Evolutionary conservation across 139 green algal species (phyloP).

Genomic region (Closterium sp.): DNA sequence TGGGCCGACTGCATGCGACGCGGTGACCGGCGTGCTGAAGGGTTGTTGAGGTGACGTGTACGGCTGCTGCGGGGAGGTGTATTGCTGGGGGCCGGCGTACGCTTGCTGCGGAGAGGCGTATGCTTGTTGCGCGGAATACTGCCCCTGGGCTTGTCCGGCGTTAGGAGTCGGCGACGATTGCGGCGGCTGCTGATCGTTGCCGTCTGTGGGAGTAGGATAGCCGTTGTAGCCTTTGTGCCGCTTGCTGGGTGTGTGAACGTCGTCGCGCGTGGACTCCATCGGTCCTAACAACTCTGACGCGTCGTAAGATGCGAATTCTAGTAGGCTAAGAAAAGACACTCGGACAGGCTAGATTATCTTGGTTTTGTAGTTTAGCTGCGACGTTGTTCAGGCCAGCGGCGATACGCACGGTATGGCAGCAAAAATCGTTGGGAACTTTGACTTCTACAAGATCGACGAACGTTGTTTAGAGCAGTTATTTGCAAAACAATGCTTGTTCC

Average conservation of each 20-base stretch:
- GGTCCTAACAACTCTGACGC: neutral
- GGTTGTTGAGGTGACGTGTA: neutral
- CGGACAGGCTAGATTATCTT: neutral
- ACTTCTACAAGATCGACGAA: neutral
- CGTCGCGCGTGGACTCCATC: neutral
- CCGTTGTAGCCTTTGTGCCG: neutral
- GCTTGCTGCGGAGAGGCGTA: neutral
- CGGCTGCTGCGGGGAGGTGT: neutral
- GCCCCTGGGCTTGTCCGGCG: neutral
- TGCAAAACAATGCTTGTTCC: neutral
- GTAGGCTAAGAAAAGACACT: neutral
- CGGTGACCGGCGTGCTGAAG: neutral
- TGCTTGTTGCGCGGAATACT: neutral
- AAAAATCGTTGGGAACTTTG: neutral
- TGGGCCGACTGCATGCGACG: neutral
- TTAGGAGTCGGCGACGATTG: neutral
- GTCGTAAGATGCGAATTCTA: neutral
- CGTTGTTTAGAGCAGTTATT: neutral
- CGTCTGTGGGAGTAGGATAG: neutral
- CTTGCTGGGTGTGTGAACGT: neutral
- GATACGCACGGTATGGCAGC: neutral
- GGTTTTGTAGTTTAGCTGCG: neutral
- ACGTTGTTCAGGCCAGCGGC: too few relatives aligned
- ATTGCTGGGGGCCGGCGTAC: neutral
- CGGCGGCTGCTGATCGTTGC: neutral